A percentile compares a stretch with the other conserved stretches of the same genome.
Conservation (phyloP, 202 grass and related monocot species). For the Dendrocalamus latiflorus region DNA sequence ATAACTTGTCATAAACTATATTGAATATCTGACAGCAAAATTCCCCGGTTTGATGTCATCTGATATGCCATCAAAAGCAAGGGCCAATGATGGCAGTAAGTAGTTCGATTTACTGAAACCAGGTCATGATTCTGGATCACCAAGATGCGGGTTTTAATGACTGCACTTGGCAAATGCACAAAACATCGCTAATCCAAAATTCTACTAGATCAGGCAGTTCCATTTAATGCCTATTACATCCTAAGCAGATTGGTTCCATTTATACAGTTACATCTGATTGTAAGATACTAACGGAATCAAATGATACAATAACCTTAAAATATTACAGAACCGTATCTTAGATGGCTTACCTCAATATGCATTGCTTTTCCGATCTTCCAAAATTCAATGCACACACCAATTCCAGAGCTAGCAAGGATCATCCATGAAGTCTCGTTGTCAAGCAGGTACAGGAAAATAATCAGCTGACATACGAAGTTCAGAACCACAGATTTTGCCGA, state of each 20-base stretch:
- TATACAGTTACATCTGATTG: neutral
- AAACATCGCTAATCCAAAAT: neutral
- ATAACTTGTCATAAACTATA: neutral
- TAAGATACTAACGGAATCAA: neutral
- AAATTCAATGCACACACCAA: slow-evolving; percentile 97
- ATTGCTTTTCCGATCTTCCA: slow-evolving; percentile 99
- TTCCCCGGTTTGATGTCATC: neutral
- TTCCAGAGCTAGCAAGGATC: slow-evolving; percentile 92
- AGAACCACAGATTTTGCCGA: too few species aligned
- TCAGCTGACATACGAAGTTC: too few species aligned
- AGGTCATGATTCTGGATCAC: slow-evolving; percentile 10
- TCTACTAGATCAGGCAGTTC: neutral
- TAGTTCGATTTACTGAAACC: slow-evolving; percentile 9
- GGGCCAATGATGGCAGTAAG: neutral
- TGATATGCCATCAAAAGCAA: neutral
- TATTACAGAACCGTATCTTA: slow-evolving; percentile 8
- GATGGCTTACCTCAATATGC: slow-evolving; percentile 76
- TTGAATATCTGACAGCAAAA: neutral
- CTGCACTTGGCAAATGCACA: neutral
- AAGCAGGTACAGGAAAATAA: too few species aligned
- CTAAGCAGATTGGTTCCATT: neutral
- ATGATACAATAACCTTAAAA: neutral
- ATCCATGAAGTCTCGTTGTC: too few species aligned
- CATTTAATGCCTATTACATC: neutral
- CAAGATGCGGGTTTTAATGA: neutral